A percentile compares a stretch with the other conserved stretches of the same genome.
phyloP scores from a whole-genome alignment of 495 filamentous ascomycete genomes.

The Penicillium antarcticum region DNA sequence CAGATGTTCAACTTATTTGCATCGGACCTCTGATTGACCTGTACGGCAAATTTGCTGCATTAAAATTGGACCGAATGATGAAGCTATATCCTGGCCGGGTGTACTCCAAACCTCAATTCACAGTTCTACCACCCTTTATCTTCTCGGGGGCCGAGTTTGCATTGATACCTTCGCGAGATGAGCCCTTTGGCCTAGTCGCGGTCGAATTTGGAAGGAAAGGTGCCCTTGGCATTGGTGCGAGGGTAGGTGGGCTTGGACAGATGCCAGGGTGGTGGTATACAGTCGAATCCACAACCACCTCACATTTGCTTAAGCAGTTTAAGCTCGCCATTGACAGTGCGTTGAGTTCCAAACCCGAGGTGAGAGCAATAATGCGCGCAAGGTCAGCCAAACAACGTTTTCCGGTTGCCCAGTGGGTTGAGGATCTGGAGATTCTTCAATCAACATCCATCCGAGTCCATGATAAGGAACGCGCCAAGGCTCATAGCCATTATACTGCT shows the following conservation, averaged over 20 bases:
- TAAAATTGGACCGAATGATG: constrained; percentile 72
- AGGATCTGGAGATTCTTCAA: constrained; percentile 60
- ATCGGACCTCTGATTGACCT: constrained; percentile 75
- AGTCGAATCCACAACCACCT: constrained; percentile 66
- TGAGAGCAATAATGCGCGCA: constrained; percentile 67
- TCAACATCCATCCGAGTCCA: constrained; percentile 51
- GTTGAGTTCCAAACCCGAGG: constrained; percentile 55
- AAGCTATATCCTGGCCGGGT: constrained; percentile 72
- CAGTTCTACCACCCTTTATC: constrained; percentile 67
- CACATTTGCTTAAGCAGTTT: constrained; percentile 71
- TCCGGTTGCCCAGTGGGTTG: constrained; percentile 67
- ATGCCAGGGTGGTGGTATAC: constrained; percentile 78
- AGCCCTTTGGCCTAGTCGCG: constrained; percentile 78
- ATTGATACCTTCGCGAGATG: constrained; percentile 74
- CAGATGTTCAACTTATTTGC: constrained; percentile 66
- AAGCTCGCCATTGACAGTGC: constrained; percentile 65
- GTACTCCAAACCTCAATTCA: constrained; percentile 75
- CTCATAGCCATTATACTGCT: constrained; percentile 25
- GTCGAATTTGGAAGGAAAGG: constrained; percentile 80
- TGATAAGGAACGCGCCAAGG: constrained; percentile 35
- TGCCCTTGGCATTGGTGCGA: constrained; percentile 68
- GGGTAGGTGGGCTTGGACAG: constrained; percentile 66
- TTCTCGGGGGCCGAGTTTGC: constrained; percentile 80
- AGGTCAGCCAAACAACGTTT: constrained; percentile 75
- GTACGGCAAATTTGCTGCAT: constrained; percentile 72